Percentiles rank a stretch among this genome's conserved stretches.
Conservation (phyloP, 345 rosid genomes). For the Alliaria petiolata region DNA sequence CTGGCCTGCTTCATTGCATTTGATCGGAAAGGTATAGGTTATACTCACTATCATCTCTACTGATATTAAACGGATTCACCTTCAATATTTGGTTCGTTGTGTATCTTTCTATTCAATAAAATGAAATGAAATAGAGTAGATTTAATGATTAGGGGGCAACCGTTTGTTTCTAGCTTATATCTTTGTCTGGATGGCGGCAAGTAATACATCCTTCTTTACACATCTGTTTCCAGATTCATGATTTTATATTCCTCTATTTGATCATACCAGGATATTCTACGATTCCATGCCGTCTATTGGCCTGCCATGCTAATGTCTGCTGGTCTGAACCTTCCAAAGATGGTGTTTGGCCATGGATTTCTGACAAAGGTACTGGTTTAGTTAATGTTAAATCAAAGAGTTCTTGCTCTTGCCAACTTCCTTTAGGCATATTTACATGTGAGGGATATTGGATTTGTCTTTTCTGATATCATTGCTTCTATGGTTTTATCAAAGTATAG, state of each 20-base stretch:
- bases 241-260: background rate
- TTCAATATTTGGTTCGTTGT: background rate
- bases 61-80: background rate
- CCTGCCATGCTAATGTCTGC: constrained; percentile 99
- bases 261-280: constrained; percentile 66
- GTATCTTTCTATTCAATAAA: background rate
- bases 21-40: constrained; percentile 81
- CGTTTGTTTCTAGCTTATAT: background rate
- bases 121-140: background rate
- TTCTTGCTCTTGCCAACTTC: background rate
- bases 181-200: background rate
- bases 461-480: background rate
- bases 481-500: constrained; percentile 51
- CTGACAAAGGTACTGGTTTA: constrained; percentile 69
- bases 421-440: background rate
- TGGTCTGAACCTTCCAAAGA: constrained; percentile 72
- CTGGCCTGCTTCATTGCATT: constrained; percentile 95
- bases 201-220: background rate
- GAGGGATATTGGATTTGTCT: background rate
- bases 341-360: constrained; percentile 94
- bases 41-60: background rate
- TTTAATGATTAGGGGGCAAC: background rate
- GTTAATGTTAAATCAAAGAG: background rate
- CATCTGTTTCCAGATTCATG: background rate
- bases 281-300: constrained; percentile 97